These are phyloP conservation scores for Paraphoma sp. DNA, from an alignment of 2,329 filamentous ascomycete species.

Conservation along the genomic window DNA sequence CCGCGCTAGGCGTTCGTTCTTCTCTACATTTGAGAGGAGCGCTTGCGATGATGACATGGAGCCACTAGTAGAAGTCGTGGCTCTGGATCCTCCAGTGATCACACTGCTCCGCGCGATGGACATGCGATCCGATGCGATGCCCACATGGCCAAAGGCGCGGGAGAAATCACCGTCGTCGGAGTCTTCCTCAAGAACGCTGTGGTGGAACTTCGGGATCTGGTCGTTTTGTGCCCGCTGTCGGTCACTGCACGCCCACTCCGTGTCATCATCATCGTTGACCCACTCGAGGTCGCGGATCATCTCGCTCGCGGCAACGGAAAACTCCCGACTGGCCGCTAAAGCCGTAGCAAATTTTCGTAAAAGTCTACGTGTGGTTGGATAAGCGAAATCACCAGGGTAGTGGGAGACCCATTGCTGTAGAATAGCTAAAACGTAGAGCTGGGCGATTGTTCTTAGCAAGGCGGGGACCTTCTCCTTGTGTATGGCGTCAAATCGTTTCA, in stretches of 20 bases:
- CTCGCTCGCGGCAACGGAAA: conserved; percentile 83
- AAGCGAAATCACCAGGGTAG: conserved; percentile 93
- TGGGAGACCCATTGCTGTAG: conserved; percentile 87
- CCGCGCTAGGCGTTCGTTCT: conserved; percentile 80
- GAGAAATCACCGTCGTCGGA: conserved; percentile 45
- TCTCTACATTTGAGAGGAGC: conserved; percentile 73
- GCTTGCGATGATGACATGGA: conserved; percentile 49
- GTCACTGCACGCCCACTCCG: conserved; percentile 88
- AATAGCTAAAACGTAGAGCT: conserved; percentile 82
- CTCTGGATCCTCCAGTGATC: conserved; percentile 27
- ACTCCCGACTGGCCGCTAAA: conserved; percentile 79
- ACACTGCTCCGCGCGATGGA: conserved; percentile 41
- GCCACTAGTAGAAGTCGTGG: conserved; percentile 29
- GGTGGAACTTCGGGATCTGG: conserved; percentile 51
- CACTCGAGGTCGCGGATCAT: conserved; percentile 80
- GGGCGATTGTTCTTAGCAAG: conserved; percentile 78
- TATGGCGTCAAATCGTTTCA: conserved; percentile 75
- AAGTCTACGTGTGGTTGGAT: conserved; percentile 72
- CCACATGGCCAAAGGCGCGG: conserved; percentile 37
- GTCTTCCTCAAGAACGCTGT: conserved; percentile 50
- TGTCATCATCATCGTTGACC: conserved; percentile 86
- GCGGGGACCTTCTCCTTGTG: conserved; percentile 72
- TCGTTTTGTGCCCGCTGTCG: conserved; percentile 59
- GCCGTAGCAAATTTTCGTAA: conserved; percentile 77
- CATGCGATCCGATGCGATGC: conserved; percentile 34